phyloP scores from a whole-genome alignment of 495 filamentous ascomycete genomes.

The Rostrohypoxylon terebratum region DNA sequence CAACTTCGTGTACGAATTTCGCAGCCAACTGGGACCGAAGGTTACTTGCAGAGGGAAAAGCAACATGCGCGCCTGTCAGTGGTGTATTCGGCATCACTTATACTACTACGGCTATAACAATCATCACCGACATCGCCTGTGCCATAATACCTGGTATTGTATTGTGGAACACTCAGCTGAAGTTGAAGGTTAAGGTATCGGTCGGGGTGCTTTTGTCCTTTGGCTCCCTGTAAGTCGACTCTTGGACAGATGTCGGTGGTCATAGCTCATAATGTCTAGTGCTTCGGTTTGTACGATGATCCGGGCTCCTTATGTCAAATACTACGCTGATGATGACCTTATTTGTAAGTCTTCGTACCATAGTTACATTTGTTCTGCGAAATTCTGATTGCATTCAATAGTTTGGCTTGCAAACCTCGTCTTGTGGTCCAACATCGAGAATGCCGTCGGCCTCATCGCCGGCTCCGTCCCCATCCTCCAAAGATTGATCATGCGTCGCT shows the following conservation, averaged over 20 bases:
- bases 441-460: constrained; percentile 34
- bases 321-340: background rate
- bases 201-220: constrained; percentile 35
- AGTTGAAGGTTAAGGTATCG: constrained; percentile 25
- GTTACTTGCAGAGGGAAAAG: constrained; percentile 10
- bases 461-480: constrained; percentile 38
- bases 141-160: constrained; percentile 36
- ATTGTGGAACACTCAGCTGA: constrained; percentile 38
- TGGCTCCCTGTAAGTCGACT: constrained; percentile 29
- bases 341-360: constrained; percentile 26
- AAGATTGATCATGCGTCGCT: constrained; percentile 19
- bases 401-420: constrained; percentile 21
- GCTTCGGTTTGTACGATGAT: constrained; percentile 42
- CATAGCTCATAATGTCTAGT: background rate
- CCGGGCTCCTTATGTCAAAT: constrained; percentile 26
- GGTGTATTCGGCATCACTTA: constrained; percentile 16
- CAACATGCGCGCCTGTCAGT: background rate
- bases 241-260: background rate
- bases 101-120: constrained; percentile 13
- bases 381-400: constrained; percentile 3
- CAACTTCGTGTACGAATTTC: constrained; percentile 21
- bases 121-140: constrained; percentile 34
- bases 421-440: constrained; percentile 40
- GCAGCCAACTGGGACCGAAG: constrained; percentile 29
- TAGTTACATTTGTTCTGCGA: background rate